Evolutionary conservation across 2,329 filamentous ascomycete genomes (phyloP), one percentile per base, ranked within the genome.

Genomic region (Colletotrichum trifolii): DNA sequence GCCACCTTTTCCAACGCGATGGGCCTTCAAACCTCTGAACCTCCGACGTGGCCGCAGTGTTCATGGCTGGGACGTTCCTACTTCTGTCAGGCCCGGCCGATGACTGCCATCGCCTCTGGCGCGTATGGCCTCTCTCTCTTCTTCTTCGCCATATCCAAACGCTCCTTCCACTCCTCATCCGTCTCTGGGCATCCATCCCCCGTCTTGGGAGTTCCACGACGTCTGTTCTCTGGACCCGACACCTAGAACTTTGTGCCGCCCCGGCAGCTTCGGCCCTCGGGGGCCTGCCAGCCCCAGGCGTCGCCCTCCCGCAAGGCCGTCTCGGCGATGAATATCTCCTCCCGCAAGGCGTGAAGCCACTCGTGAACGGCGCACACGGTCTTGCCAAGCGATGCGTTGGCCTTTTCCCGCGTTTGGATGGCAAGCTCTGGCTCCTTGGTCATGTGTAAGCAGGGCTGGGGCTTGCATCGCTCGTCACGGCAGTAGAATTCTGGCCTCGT

Each of bases 401-500:
- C 36, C 43, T 43, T 55, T n/a, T 49, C 34, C n/a, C n/a, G n/a
- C 12, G 36, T 50, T 36, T 55, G 5, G 13, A 60, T 55, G 4
- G 6, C 46, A 4, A 60, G n/a, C 36, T 38, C 15, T 9, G 36
- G 43, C 34, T 54, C 25, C 42, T 49, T 40, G 13, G 35, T 42
- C 17, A 54, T 54, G 10, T 11, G 42, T 2, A 60, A 33, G 25
- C 54, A 49, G 6, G 43, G 50, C 52, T 61, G 42, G 5, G 10
- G 6, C 11, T 49, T 49, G 25, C 25, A 55, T n/a, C 15, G 9
- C 13, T 40, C 10, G 8, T 55, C 25, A 15, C n/a, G 8, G 42
- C 58, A 55, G 43, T 55, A 36, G 25, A 49, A 55, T 13, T 49
- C 33, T 3, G 43, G 34, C 57, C 25, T 60, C 57, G 7, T 54